Evolutionary conservation across 768 basidiomycete species (phyloP).

Genomic region (Rhodotorula diobovata): DNA sequence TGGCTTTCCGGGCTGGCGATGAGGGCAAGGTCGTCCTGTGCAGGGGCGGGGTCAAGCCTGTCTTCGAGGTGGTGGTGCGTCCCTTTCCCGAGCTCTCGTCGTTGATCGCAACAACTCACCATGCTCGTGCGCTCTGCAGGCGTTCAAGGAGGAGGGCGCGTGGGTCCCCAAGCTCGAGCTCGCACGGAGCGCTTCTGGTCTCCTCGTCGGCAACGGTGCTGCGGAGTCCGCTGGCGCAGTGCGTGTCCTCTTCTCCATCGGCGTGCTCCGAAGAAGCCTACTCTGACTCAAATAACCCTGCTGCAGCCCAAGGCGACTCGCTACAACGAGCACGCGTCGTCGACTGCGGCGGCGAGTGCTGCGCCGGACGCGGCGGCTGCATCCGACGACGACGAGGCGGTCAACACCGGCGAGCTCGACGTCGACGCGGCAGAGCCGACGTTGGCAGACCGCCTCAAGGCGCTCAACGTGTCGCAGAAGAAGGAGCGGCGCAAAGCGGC

Average conservation of each 20-base stretch:
- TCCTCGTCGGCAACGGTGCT: constrained; percentile 12
- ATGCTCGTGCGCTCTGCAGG: background rate
- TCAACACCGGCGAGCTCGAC: constrained; percentile 65
- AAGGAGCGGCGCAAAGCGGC: constrained; percentile 30
- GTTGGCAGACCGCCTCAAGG: constrained; percentile 81
- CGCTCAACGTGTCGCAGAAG: constrained; percentile 55
- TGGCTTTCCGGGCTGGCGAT: constrained; percentile 12
- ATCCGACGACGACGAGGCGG: constrained; percentile 52
- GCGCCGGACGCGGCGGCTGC: constrained; percentile 55
- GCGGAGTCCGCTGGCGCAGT: constrained; percentile 19
- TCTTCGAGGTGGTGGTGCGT: constrained; percentile 34
- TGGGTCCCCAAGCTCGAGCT: constrained; percentile 32
- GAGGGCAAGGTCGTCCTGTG: constrained; percentile 24
- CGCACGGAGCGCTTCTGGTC: constrained; percentile 2
- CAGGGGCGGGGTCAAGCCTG: constrained; percentile 34
- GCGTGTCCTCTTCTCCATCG: background rate
- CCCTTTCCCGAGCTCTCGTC: background rate
- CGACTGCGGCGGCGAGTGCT: constrained; percentile 49
- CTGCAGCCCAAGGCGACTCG: constrained; percentile 29
- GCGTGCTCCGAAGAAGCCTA: too few relatives aligned
- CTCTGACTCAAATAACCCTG: background rate
- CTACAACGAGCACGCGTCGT: constrained; percentile 28
- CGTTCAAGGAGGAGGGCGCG: constrained; percentile 27
- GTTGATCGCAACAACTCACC: fast-evolving
- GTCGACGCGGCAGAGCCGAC: constrained; percentile 84